Evolutionary conservation across 2,329 filamentous ascomycete species (phyloP), one percentile per base, ranked within the genome.

Genomic region (Biscogniauxia marginata): DNA sequence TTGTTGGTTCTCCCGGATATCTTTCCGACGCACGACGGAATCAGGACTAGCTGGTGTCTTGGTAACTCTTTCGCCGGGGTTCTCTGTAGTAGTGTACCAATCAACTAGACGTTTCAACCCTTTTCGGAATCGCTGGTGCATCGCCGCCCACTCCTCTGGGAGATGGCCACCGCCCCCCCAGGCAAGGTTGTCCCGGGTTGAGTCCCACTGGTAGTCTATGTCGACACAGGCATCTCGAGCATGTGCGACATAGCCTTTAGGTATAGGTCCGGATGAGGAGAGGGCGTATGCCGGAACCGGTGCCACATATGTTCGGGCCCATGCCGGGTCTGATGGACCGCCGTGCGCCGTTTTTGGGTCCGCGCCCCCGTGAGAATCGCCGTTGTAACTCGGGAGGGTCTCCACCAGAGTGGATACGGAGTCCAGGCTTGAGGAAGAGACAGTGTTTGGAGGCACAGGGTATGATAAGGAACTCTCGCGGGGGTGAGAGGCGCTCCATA

Each of bases 151-250:
- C 73, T 98, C 95, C 73, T 99, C 95, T 1, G 91, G 92, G 65
- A 91, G 90, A 46, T 88, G 83, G 43, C 93, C 95, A 8, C 93
- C 93, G 66, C 91, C 87, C 6, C 93, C 93, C 89, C 95, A 98
- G 60, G 87, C 80, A 46, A 91, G 81, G 0, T 90, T 85, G 2
- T 82, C 77, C 13, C 89, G 83, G 81, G 93, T 93, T 57, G 93
- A 97, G 69, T 99, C 93, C 93, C 95, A 99, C 65, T 93, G 89
- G 67, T 91, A 96, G 73, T 99, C 95, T n/a, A 97, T 82, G 50
- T 89, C 83, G 4, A 90, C 80, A 68, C 92, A 98, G 11, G 88
- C 85, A 69, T 98, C 91, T 59, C 92, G 85, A 7, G 93, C 93
- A 74, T 99, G 95, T 0, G 91, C 84, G 18, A 96, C 90, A 70